Conservation (phyloP, 108 stramenopile genomes). For the Skeletonema menzelii region DNA sequence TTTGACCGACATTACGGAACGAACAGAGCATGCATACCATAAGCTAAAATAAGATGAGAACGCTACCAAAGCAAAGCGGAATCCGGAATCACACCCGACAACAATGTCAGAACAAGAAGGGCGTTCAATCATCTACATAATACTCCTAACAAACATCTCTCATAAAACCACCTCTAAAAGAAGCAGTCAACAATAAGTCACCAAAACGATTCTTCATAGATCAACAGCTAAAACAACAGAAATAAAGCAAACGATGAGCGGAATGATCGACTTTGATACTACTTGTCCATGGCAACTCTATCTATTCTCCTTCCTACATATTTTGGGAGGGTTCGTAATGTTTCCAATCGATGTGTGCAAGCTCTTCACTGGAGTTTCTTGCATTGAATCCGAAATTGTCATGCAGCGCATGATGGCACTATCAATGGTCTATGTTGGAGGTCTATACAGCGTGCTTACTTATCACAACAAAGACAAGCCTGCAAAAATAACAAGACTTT, state of each 20-base stretch:
- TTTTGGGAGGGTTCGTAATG: slow-evolving; percentile 14
- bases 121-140: background rate
- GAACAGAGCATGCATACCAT: no score
- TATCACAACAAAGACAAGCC: slow-evolving; percentile 44
- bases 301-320: slow-evolving; percentile 30
- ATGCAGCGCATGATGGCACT: slow-evolving; percentile 31
- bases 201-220: background rate
- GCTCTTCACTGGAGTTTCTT: slow-evolving; percentile 14
- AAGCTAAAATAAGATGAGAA: no score
- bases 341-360: slow-evolving; percentile 32
- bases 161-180: no score
- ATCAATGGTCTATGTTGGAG: slow-evolving; percentile 37
- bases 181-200: no score
- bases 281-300: slow-evolving; percentile 49
- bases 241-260: slow-evolving; percentile 21
- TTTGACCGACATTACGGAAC: no score
- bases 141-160: no score
- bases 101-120: background rate
- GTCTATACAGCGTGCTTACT: slow-evolving; percentile 25
- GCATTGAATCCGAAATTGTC: slow-evolving; percentile 34
- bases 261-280: slow-evolving; percentile 39
- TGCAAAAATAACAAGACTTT: slow-evolving; percentile 38
- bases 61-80: no score
- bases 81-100: no score
- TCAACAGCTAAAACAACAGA: background rate